These are phyloP conservation scores for Mucor circinelloides DNA, from an alignment of 371 early-diverging fungal genomes.

Conservation along the genomic window DNA sequence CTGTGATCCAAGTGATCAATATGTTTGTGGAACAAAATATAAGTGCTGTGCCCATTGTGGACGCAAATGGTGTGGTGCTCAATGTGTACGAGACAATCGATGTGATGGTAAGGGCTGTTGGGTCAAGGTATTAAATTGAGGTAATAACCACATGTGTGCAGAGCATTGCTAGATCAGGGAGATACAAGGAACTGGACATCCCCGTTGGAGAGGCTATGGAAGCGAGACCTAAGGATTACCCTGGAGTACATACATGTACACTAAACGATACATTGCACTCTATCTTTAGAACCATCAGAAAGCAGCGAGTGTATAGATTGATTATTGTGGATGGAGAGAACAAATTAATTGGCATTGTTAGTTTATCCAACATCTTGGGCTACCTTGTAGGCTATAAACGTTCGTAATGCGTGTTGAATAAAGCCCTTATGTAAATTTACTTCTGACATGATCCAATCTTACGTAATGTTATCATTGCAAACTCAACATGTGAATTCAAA, in stretches of 20 bases:
- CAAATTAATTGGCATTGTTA: constrained; percentile 83
- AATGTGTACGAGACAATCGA: constrained; percentile 96
- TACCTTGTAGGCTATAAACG: constrained; percentile 58
- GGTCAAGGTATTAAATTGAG: background rate
- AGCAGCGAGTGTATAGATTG: constrained; percentile 83
- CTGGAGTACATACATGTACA: constrained; percentile 93
- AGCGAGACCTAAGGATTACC: constrained; percentile 86
- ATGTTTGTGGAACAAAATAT: constrained; percentile 86
- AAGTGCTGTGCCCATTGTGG: constrained; percentile 92
- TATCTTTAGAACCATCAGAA: constrained; percentile 84
- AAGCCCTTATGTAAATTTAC: background rate
- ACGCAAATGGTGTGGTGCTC: constrained; percentile 79
- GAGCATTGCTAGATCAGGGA: constrained; percentile 53
- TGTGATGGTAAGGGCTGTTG: constrained; percentile 71
- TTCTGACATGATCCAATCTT: background rate
- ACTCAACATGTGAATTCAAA: background rate
- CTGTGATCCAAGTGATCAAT: constrained; percentile 86
- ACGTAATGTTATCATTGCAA: background rate
- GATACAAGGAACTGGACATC: constrained; percentile 71
- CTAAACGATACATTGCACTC: constrained; percentile 83
- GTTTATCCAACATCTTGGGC: constrained; percentile 84
- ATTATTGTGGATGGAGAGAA: constrained; percentile 87
- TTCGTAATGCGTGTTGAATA: background rate
- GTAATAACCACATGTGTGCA: constrained; percentile 4
- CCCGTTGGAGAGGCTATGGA: constrained; percentile 87